Conservation (phyloP, 805 yeast species). For the Candida ortonii region DNA sequence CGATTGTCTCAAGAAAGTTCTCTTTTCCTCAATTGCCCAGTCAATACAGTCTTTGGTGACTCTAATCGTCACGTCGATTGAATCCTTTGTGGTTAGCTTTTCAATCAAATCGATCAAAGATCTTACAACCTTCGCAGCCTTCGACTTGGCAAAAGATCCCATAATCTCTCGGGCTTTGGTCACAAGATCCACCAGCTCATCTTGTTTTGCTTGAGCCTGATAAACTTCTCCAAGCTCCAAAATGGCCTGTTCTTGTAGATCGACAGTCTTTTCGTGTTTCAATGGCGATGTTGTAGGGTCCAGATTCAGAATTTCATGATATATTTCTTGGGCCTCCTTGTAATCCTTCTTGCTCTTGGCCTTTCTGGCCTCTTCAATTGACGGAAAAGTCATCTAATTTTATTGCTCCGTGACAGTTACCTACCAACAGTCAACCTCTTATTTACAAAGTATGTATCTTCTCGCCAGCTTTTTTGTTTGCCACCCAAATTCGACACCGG, state of each 20-base stretch:
- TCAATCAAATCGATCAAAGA: slow-evolving; percentile 78
- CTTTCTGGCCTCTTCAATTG: slow-evolving; percentile 59
- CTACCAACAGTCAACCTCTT: no score
- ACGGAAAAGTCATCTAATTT: slow-evolving; percentile 28
- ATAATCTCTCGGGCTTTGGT: slow-evolving; percentile 67
- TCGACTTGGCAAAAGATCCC: slow-evolving; percentile 79
- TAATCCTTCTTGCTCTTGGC: slow-evolving; percentile 49
- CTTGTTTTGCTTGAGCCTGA: slow-evolving; percentile 44
- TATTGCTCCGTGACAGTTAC: slow-evolving; percentile 2
- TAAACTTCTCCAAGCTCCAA: slow-evolving; percentile 74
- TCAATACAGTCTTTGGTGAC: slow-evolving; percentile 77
- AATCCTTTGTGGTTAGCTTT: slow-evolving; percentile 44
- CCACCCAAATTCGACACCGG: no score
- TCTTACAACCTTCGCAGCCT: slow-evolving; percentile 87
- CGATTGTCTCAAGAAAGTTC: slow-evolving; percentile 85
- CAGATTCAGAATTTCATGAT: slow-evolving; percentile 45
- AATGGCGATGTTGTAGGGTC: slow-evolving; percentile 13
- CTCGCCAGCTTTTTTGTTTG: slow-evolving; percentile 3
- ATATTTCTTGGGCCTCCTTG: slow-evolving; percentile 58
- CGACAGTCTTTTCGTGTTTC: slow-evolving; percentile 41
- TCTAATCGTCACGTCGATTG: slow-evolving; percentile 66
- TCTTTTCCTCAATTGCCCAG: slow-evolving; percentile 81
- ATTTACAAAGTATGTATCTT: slow-evolving; percentile 2
- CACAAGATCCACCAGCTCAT: slow-evolving; percentile 59
- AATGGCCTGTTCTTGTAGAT: slow-evolving; percentile 66